phyloP scores from a whole-genome alignment of 305 asterid species.

The Fraxinus greggii region DNA sequence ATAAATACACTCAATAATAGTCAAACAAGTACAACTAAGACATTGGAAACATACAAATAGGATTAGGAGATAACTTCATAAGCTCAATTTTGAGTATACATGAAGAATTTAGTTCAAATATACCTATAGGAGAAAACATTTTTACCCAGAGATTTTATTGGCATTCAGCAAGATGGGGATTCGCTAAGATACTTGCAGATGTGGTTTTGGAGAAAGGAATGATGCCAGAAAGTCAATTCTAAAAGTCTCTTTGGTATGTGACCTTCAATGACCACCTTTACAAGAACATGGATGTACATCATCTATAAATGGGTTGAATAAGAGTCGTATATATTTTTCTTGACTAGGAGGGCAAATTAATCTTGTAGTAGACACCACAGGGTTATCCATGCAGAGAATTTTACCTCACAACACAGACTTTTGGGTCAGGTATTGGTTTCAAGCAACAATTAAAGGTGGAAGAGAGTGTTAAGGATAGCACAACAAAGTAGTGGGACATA shows the following conservation, averaged over 20 bases:
- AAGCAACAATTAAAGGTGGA: neutral
- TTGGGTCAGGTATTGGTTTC: neutral
- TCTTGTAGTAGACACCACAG: neutral
- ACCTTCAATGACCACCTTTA: neutral
- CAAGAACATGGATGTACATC: neutral
- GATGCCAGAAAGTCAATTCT: neutral
- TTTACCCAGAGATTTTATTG: neutral
- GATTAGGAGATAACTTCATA: neutral
- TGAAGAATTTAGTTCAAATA: neutral
- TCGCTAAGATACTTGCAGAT: neutral
- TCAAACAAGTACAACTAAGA: neutral
- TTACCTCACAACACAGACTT: neutral
- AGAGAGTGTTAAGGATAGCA: neutral
- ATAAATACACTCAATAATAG: neutral
- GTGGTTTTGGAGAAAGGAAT: neutral
- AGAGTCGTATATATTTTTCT: neutral
- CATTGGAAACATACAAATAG: neutral
- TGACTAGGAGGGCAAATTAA: neutral
- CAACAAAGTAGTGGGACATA: neutral
- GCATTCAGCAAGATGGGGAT: neutral
- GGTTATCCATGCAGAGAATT: neutral
- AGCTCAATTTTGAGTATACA: neutral
- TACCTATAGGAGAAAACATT: neutral
- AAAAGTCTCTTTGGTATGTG: neutral
- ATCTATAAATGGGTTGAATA: neutral